phyloP scores from a whole-genome alignment of 2,329 filamentous ascomycete genomes.

The Trichophyton verrucosum region DNA sequence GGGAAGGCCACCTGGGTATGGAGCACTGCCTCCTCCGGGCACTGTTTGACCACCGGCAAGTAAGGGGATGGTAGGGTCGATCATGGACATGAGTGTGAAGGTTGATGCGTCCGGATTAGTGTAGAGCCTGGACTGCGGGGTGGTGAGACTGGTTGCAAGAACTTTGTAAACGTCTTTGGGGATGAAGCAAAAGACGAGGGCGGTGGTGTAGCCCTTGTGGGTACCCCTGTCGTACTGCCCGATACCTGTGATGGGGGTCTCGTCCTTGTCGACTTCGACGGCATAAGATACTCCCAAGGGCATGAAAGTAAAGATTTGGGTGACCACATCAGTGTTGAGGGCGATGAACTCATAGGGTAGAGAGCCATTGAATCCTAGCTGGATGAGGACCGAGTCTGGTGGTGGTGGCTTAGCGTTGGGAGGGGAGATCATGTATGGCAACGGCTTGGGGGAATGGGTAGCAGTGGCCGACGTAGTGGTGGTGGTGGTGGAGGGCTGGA shows the following conservation, averaged over 20 bases:
- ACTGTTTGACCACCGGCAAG: slow-evolving; percentile 29
- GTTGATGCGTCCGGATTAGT: slow-evolving; percentile 54
- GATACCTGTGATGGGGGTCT: slow-evolving; percentile 17
- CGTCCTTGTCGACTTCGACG: slow-evolving; percentile 29
- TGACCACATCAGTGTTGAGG: slow-evolving; percentile 55
- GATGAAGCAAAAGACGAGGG: slow-evolving; percentile 63
- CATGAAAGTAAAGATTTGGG: slow-evolving; percentile 72
- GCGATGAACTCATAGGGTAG: slow-evolving; percentile 80
- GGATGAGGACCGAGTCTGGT: slow-evolving; percentile 56
- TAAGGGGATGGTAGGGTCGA: slow-evolving; percentile 73
- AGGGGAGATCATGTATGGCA: slow-evolving; percentile 67
- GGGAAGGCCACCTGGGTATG: slow-evolving; percentile 22
- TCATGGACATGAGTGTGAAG: slow-evolving; percentile 60
- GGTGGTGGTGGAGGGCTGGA: slow-evolving; percentile 19
- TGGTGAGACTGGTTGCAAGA: slow-evolving; percentile 56
- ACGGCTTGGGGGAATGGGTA: slow-evolving; percentile 36
- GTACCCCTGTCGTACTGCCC: slow-evolving; percentile 60
- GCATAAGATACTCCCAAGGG: slow-evolving; percentile 58
- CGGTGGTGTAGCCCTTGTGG: slow-evolving; percentile 66
- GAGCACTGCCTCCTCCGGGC: slow-evolving; percentile 16
- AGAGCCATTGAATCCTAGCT: slow-evolving; percentile 69
- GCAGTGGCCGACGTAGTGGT: slow-evolving; percentile 22
- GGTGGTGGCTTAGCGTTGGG: slow-evolving; percentile 49
- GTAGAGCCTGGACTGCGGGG: slow-evolving; percentile 63
- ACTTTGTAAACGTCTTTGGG: slow-evolving; percentile 56